phyloP scores from a whole-genome alignment of 2,329 filamentous ascomycete species.

The Cladosporium sp. region DNA sequence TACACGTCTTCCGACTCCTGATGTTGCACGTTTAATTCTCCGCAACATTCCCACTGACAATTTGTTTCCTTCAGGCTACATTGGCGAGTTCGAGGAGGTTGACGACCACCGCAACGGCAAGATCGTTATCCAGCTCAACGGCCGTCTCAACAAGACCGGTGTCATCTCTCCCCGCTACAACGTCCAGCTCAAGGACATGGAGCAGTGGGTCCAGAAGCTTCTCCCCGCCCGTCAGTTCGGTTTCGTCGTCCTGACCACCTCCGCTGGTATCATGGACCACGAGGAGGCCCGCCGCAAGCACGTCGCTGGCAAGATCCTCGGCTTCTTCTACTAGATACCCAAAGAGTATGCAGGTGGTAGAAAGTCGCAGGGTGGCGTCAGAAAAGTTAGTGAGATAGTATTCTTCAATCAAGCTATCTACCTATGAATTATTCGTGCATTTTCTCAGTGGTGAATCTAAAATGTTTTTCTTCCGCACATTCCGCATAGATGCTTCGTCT shows the following conservation, averaged over 20 bases:
- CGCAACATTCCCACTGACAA: slow-evolving; percentile 72
- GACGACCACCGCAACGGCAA: slow-evolving; percentile 99
- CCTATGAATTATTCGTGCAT: no score
- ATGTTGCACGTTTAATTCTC: slow-evolving; percentile 90
- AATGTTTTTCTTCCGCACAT: no score
- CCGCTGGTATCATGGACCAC: slow-evolving; percentile 99
- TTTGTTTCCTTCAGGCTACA: slow-evolving; percentile 74
- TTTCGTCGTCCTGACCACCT: slow-evolving; percentile 98
- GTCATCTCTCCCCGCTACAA: slow-evolving; percentile 99
- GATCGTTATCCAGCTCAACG: slow-evolving; percentile 99
- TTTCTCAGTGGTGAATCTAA: no score
- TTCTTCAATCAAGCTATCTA: slow-evolving; percentile 6
- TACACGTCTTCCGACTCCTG: slow-evolving; percentile 91
- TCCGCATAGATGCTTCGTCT: no score
- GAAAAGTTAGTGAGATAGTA: slow-evolving; percentile 12
- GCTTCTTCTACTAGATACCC: slow-evolving; percentile 83
- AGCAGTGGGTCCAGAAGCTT: slow-evolving; percentile 99
- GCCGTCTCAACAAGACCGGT: slow-evolving; percentile 98
- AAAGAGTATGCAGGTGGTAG: slow-evolving; percentile 6
- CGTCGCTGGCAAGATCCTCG: slow-evolving; percentile 98
- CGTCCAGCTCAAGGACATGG: slow-evolving; percentile 92
- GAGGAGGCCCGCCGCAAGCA: slow-evolving; percentile 99
- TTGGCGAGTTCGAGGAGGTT: slow-evolving; percentile 99
- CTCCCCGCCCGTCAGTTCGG: slow-evolving; percentile 99
- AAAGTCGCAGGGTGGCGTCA: slow-evolving; percentile 2